Conservation (phyloP, 2,329 filamentous ascomycete species). For the Neocatenulostroma microsporum region DNA sequence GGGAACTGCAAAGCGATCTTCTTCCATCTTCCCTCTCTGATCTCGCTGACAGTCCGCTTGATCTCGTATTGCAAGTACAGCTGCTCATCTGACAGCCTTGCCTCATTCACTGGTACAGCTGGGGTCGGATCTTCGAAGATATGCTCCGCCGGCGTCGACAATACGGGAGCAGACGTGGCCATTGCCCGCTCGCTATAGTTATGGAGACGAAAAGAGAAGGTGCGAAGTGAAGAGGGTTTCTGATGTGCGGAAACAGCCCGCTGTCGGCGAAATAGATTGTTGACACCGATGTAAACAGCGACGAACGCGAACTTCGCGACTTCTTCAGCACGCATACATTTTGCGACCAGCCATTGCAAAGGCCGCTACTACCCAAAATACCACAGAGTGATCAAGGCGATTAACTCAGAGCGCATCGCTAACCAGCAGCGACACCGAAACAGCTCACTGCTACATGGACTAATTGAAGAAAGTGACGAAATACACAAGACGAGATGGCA, state of each 20-base stretch:
- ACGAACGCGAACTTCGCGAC: no score
- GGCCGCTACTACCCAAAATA: background rate
- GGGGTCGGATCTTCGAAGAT: slow-evolving; percentile 50
- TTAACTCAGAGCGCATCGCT: slow-evolving; percentile 2
- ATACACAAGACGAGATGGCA: slow-evolving; percentile 1
- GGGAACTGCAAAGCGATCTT: slow-evolving; percentile 91
- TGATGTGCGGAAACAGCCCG: background rate
- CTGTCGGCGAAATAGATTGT: slow-evolving; percentile 2
- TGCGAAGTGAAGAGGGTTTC: background rate
- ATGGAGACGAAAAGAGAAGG: background rate
- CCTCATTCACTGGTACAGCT: slow-evolving; percentile 18
- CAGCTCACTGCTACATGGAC: slow-evolving; percentile 3
- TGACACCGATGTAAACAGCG: slow-evolving; percentile 3
- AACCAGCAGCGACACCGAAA: slow-evolving; percentile 5
- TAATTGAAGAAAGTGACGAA: background rate
- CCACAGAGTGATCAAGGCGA: no score
- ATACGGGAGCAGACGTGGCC: slow-evolving; percentile 36
- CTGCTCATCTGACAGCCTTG: slow-evolving; percentile 56
- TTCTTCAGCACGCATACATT: background rate
- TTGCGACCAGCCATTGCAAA: slow-evolving; percentile 1
- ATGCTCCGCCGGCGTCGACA: slow-evolving; percentile 56
- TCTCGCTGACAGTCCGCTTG: slow-evolving; percentile 66
- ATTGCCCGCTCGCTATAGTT: slow-evolving; percentile 1
- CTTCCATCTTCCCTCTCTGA: slow-evolving; percentile 62
- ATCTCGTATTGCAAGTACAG: slow-evolving; percentile 77